Evolutionary conservation across 148 eudicot genomes (phyloP), one percentile per base, ranked within the genome.

Genomic region (Chenopodium berlandieri): DNA sequence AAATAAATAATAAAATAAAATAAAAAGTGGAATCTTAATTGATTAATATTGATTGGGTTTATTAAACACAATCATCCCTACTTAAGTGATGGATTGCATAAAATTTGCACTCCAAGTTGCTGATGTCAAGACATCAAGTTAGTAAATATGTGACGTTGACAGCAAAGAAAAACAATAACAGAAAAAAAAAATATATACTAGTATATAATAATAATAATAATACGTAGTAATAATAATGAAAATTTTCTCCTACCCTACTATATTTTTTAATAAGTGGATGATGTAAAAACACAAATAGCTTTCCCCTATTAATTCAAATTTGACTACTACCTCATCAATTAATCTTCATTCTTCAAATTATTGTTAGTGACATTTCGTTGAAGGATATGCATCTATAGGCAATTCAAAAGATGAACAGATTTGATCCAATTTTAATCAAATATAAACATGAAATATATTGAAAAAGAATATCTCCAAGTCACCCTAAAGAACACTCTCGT

Each of bases 201-300:
- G 5, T 37, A 37, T 34, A 37, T 37, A 37, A 37, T 37, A 37
- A 37, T 37, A 37, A 37, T 37, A 50, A 50, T 9, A 50, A 37
- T 37, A 37, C 40, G 7, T 5, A 34, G 40, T 37, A 54, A 12
- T 54, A 4, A 67, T 12, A 67, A 12, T 12, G 3, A 30, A 1
- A 67, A 12, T 11, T 67, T 67, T 27, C 48, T 71, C 48, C 11
- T 32, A 34, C 4, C 20, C 3, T 2, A 70, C 22, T 46, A 7
- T 71, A 34, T n/a, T 37, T 17, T 71, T 71, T 2, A 68, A 16
- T 70, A 17, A 46, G 75, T 73, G 75, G 75, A 19, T 46, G 75
- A 22, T 11, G 48, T 44, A 3, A 1, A 73, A 73, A 44, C 56
- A 73, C 75, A 73, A 47, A n/a, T 73, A 46, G 56, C 56, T 73